These are phyloP conservation scores for Wickerhamiella parazyma DNA, from an alignment of 805 yeast species.

Conservation along the genomic window DNA sequence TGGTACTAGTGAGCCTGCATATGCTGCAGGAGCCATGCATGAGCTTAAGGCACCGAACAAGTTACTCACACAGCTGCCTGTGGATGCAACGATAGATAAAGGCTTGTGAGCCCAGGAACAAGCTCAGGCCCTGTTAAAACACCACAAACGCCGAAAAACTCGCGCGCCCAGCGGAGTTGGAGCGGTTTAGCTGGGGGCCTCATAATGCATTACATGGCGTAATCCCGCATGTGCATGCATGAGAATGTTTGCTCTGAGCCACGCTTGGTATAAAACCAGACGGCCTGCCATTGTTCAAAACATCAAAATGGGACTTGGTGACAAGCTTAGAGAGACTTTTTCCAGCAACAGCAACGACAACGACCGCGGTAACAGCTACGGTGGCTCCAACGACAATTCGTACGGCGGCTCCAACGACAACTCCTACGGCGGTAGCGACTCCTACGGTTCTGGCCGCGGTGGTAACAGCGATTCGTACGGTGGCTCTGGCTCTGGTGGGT, in stretches of 20 bases:
- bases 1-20: neutral
- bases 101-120: too few species aligned
- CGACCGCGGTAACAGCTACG: neutral
- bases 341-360: conserved; percentile 5
- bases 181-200: neutral
- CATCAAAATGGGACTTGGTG: conserved; percentile 8
- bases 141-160: too few species aligned
- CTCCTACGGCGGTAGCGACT: conserved; percentile 1
- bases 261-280: neutral
- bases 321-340: conserved; percentile 7
- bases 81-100: too few species aligned
- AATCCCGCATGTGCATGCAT: neutral
- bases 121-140: too few species aligned
- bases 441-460: neutral
- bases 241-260: neutral
- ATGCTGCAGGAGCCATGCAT: neutral
- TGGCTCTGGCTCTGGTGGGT: neutral
- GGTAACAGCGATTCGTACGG: conserved; percentile 1
- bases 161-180: neutral
- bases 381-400: neutral
- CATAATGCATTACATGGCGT: neutral
- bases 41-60: neutral
- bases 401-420: neutral
- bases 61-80: too few species aligned
- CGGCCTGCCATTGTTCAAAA: neutral